Evolutionary conservation across 163 green algal genomes (phyloP).

Genomic region (Volvox carteri): DNA sequence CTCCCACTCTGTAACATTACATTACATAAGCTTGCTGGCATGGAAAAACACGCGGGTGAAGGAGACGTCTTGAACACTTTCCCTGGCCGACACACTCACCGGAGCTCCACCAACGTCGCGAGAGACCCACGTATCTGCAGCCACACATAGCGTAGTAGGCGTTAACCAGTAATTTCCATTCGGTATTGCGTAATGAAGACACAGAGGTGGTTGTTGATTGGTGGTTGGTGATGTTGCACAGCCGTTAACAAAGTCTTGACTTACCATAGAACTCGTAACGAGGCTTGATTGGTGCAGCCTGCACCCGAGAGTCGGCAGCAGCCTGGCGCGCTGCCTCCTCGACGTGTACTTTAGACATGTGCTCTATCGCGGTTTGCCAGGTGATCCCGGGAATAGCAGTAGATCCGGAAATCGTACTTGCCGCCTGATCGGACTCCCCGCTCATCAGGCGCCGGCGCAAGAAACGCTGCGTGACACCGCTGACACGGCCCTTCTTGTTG

Average conservation of each 20-base stretch:
- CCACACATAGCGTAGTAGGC: too few relatives aligned
- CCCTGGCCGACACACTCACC: neutral
- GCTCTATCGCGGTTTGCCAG: slow-evolving; percentile 2
- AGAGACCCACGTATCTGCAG: slow-evolving; percentile 34
- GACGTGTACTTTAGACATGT: slow-evolving; percentile 25
- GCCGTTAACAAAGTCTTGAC: neutral
- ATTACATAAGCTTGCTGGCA: too few relatives aligned
- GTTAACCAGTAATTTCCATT: neutral
- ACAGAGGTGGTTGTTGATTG: too few relatives aligned
- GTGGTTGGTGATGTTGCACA: too few relatives aligned
- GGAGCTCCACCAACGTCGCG: slow-evolving; percentile 17
- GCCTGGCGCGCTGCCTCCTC: slow-evolving; percentile 12
- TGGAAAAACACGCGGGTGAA: too few relatives aligned
- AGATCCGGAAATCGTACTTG: neutral
- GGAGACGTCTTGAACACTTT: too few relatives aligned
- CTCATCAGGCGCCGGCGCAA: neutral
- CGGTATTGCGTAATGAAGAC: too few relatives aligned
- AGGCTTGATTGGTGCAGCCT: slow-evolving; percentile 14
- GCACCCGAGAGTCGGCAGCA: slow-evolving; percentile 12
- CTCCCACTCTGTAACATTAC: too few relatives aligned
- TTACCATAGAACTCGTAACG: slow-evolving; percentile 40
- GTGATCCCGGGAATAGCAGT: neutral
- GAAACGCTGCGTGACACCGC: slow-evolving; percentile 27
- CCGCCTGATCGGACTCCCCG: neutral
- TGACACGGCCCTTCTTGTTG: slow-evolving; percentile 27